Evolutionary conservation across 163 green algal species (phyloP), one percentile per base, ranked within the genome.

Genomic region (Scenedesmus sp.): DNA sequence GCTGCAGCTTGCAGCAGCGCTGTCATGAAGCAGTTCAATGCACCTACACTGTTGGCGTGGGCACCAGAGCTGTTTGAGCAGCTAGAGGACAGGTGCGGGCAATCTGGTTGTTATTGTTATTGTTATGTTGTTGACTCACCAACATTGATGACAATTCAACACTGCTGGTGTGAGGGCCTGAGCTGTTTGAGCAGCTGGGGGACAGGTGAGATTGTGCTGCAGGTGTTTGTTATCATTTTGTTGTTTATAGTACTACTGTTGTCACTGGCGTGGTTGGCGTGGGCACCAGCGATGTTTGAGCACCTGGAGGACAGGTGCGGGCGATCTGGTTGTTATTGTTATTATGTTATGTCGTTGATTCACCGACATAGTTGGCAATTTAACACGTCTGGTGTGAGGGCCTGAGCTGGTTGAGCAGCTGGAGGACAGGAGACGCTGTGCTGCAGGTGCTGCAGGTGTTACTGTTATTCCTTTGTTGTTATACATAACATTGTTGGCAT

Each of bases 221-320:
- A 82, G 20, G 18, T 57, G 57, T 34, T 62, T 62, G 0, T 52
- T 64, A n/a, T 16, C 3, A 16, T n/a, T 15, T 34, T 46, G 13
- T 4, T 66, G 52, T 66, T 86, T 5, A 64, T 16, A 66, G 23
- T 46, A 46, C 34, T 46, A 46, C 34, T 46, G 34, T 46, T 46
- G 34, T 46, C 34, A 46, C 34, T 46, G 34, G 34, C 34, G 34
- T 46, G 34, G 82, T 62, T 89, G 46, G 54, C 82, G 3, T 92
- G 89, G 89, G 89, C 5, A 2, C 89, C 89, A 76, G 89, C 89
- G 54, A 54, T 92, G 52, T 89, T 84, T 84, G 86, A 66, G 34
- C 20, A 60, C 3, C 15, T 84, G 52, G 66, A 90, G 54, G 66
- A 90, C 62, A 62, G 64, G 84, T 89, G 59, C 9, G 83, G 34